Percentiles rank a stretch among this genome's conserved stretches.
These are phyloP conservation scores for Hygrocybe coccinea DNA, from an alignment of 768 basidiomycete species.

Conservation along the genomic window DNA sequence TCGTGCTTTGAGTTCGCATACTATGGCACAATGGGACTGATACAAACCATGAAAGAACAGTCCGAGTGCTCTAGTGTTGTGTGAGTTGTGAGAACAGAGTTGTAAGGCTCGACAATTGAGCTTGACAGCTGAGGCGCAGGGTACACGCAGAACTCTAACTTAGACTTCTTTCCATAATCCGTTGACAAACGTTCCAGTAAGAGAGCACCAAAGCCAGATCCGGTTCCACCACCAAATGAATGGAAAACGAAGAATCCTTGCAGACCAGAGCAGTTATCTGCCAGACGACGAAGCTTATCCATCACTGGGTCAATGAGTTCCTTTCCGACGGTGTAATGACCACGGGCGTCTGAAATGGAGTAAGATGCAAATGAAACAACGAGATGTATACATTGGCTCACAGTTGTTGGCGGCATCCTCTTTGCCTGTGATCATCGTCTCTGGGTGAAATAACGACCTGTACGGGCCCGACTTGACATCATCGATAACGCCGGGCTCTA, in stretches of 20 bases:
- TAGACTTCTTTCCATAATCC: slow-evolving; percentile 98
- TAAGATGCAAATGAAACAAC: slow-evolving; percentile 13
- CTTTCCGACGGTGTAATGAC: slow-evolving; percentile 98
- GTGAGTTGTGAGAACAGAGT: slow-evolving; percentile 94
- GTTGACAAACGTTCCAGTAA: slow-evolving; percentile 92
- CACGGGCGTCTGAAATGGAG: slow-evolving; percentile 73
- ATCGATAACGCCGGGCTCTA: slow-evolving; percentile 93
- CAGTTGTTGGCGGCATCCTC: slow-evolving; percentile 99
- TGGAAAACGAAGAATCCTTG: slow-evolving; percentile 99
- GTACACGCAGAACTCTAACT: slow-evolving; percentile 97
- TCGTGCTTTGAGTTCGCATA: slow-evolving; percentile 1
- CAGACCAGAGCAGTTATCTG: slow-evolving; percentile 94
- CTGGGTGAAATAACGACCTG: slow-evolving; percentile 93
- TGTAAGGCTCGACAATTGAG: slow-evolving; percentile 98
- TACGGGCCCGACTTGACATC: slow-evolving; percentile 91
- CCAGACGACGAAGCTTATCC: slow-evolving; percentile 90
- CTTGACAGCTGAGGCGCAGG: slow-evolving; percentile 89
- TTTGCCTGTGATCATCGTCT: slow-evolving; percentile 94
- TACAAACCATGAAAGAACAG: slow-evolving; percentile 93
- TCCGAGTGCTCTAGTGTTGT: slow-evolving; percentile 98
- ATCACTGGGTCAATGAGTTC: slow-evolving; percentile 95
- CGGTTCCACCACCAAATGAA: slow-evolving; percentile 98
- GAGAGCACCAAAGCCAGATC: slow-evolving; percentile 96
- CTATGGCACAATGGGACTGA: slow-evolving; percentile 1
- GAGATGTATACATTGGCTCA: slow-evolving; percentile 34